Evolutionary conservation across 2,329 filamentous ascomycete genomes (phyloP), one percentile per base, ranked within the genome.

Genomic region (Talaromyces sp.): DNA sequence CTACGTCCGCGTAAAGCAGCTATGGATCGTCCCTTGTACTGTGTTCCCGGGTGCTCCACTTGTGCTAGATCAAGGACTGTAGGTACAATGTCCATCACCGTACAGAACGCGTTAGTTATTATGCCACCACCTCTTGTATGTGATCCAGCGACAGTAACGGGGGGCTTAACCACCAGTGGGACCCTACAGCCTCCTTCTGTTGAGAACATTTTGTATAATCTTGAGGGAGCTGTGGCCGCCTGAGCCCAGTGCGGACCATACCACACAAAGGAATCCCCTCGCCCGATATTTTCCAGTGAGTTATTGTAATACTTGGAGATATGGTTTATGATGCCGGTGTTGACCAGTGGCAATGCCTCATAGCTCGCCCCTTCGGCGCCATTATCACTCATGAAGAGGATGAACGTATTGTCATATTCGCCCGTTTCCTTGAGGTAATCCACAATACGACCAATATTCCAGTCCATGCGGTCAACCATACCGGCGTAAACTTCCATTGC

Each of bases 401-500:
- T 72, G 59, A 80, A 78, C 0, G 80, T 81, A 64, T 81, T 79
- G 62, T 81, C 79, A 1, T 78, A 72, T 65, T 81, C 80, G 48
- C 75, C 77, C 0, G 73, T 80, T n/a, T 70, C 63, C 57, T 78
- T 71, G 8, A 82, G 70, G 59, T 80, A 79, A 21, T 76, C 68
- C 4, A 79, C 70, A 0, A 80, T 78, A 56, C 77, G 76, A 35
- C 79, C 79, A 31, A 81, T 74, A 57, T 79, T 77, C 46, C 66
- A 56, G 64, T 81, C 79, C 24, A 81, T 75, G 32, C 70, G 72
- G 46, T 81, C 79, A 10, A 81, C 79, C 79, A 82, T 81, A 3
- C 70, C 80, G 6, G 80, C 79, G 59, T 78, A 82, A 3, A 76
- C 75, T 56, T 82, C 80, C 80, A 82, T 82, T 0, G 78, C 72